Base-by-base conservation (phyloP, 495 filamentous ascomycete species). In the Neohortaea acidophila region DNA sequence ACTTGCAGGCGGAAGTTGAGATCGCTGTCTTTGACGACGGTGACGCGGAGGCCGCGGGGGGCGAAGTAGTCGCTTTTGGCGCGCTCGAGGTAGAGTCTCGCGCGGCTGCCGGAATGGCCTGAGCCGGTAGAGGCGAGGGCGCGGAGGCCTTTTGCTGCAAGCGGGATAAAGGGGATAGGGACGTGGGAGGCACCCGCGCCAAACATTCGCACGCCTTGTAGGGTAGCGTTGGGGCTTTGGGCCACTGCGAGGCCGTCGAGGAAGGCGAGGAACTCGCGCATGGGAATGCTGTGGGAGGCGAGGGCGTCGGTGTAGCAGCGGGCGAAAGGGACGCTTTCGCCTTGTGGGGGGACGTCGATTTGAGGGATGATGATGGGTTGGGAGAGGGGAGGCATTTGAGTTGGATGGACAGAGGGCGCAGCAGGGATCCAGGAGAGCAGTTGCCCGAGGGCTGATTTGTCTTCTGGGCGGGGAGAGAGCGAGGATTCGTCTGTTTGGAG, bases 221-320 rank as follows among this genome's bases (percentile, higher is more conserved):
- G 14, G 9, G 32, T 22, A 4, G 39, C 18, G 31, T 32, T 42
- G n/a, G 32, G 39, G 12, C 31, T 32, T 28, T 42, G 39, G 4
- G 39, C 39, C 2, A 42, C n/a, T 24, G 39, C 24, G 2, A 42
- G 32, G 2, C 39, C 39, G 39, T 42, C 39, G 9, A 42, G 32
- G 39, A 42, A 42, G 14, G 31, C n/a, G 13, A 42, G 4, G 32
- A 42, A 42, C 10, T 42, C 31, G 32, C 14, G 20, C 30, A 42
- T 36, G 15, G 39, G 29, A 2, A 42, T 24, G 21, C 36, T 24
- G 39, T 42, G 32, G 2, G 31, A 18, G 21, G 39, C 39, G 11
- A 42, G 39, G n/a, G 21, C 31, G n/a, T 34, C 39, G 31, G 13
- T 24, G 19, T 42, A 42, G 32, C 39, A 42, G 19, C 39, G 39